Conservation (phyloP, 2,329 filamentous ascomycete species). For the Calcarisporium arbuscula region DNA sequence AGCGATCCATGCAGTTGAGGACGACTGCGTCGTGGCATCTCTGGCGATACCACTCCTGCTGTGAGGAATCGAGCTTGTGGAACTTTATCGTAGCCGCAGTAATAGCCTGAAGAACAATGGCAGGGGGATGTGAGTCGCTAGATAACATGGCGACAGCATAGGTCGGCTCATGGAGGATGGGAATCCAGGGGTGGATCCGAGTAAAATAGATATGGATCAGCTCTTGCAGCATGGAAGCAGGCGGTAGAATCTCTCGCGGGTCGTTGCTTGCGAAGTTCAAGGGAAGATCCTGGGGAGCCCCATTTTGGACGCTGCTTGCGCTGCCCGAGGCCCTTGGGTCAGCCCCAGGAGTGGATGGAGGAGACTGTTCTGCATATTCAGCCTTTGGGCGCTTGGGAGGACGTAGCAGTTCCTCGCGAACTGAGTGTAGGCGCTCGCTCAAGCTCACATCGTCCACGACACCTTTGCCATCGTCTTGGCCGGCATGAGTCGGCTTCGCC, state of each 20-base stretch:
- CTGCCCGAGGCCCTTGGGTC: not conserved
- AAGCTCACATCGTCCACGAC: not conserved
- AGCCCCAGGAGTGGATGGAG: not conserved
- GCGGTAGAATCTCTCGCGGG: slow-evolving; percentile 3
- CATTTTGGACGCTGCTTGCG: too few species aligned
- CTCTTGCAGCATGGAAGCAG: slow-evolving; percentile 7
- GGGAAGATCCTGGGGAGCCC: not conserved
- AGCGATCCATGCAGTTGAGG: slow-evolving; percentile 8
- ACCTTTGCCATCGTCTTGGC: slow-evolving; percentile 1
- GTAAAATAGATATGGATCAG: slow-evolving; percentile 9
- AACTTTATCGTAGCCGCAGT: slow-evolving; percentile 8
- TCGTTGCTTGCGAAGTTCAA: not conserved
- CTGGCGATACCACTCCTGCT: slow-evolving; percentile 6
- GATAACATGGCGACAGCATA: slow-evolving; percentile 4
- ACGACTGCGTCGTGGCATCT: slow-evolving; percentile 9
- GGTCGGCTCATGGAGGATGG: slow-evolving; percentile 7
- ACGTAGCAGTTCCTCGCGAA: slow-evolving; percentile 7
- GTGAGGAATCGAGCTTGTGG: slow-evolving; percentile 6
- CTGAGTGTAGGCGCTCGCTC: slow-evolving; percentile 4
- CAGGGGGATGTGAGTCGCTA: slow-evolving; percentile 3
- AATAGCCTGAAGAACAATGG: slow-evolving; percentile 7
- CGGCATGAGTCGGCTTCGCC: too few species aligned
- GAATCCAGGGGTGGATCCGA: slow-evolving; percentile 9
- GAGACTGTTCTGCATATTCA: slow-evolving; percentile 1
- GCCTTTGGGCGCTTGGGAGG: slow-evolving; percentile 3